These are phyloP conservation scores for Debaryomyces nepalensis DNA, from an alignment of 1,139 yeast species.

Conservation along the genomic window DNA sequence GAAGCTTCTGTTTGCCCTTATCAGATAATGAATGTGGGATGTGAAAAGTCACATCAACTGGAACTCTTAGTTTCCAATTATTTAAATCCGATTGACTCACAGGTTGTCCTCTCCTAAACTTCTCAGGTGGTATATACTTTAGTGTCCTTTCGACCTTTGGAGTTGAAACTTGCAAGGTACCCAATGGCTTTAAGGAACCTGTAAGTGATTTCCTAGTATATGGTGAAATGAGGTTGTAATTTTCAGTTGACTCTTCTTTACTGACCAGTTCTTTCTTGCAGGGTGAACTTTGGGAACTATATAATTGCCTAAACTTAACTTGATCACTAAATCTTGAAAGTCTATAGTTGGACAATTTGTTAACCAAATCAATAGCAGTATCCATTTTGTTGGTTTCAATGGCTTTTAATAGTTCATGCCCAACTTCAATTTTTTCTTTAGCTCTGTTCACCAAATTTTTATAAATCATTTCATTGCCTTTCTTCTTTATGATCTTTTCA, in stretches of 20 bases:
- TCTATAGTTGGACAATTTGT: conserved; percentile 18
- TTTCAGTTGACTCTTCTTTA: conserved; percentile 13
- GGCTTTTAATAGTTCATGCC: conserved; percentile 25
- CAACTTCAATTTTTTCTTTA: conserved; percentile 33
- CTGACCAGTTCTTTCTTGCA: neutral
- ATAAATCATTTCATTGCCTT: conserved; percentile 28
- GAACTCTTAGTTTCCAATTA: conserved; percentile 37
- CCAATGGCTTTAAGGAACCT: conserved; percentile 20
- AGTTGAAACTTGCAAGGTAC: conserved; percentile 28
- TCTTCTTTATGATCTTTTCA: conserved; percentile 22
- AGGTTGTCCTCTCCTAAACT: conserved; percentile 22
- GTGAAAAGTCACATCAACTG: conserved; percentile 27
- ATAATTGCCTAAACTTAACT: conserved; percentile 2
- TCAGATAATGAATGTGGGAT: conserved; percentile 9
- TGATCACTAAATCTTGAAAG: conserved; percentile 2
- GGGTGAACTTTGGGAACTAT: conserved; percentile 8
- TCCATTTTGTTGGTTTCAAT: conserved; percentile 22
- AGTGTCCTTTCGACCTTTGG: conserved; percentile 34
- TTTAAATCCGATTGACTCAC: conserved; percentile 17
- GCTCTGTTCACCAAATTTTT: conserved; percentile 33
- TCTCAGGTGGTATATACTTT: conserved; percentile 39
- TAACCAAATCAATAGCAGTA: conserved; percentile 21
- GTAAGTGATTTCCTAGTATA: conserved; percentile 21
- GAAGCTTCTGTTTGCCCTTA: conserved; percentile 23
- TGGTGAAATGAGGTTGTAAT: conserved; percentile 21